A percentile compares a stretch with the other conserved stretches of the same genome.
These are phyloP conservation scores for Leccinum boreale DNA, from an alignment of 768 basidiomycete species.

Conservation along the genomic window DNA sequence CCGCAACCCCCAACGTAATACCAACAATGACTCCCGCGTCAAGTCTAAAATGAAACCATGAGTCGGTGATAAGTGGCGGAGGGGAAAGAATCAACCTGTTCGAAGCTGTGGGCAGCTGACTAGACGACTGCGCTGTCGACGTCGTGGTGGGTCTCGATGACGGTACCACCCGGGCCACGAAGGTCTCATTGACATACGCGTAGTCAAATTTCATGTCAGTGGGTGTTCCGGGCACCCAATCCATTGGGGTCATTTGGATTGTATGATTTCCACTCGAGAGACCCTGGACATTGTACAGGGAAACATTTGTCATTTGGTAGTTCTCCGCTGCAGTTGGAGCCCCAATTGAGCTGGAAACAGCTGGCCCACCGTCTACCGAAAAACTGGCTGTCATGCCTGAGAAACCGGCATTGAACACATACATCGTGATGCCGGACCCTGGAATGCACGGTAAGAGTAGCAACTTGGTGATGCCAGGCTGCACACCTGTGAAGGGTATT, in stretches of 20 bases:
- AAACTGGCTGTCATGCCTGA: slow-evolving; percentile 11
- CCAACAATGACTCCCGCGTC: slow-evolving; percentile 4
- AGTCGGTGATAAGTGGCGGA: not conserved
- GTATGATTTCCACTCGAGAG: slow-evolving; percentile 16
- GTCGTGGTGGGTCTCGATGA: too few species aligned
- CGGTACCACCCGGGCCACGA: slow-evolving; percentile 1
- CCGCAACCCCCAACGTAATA: slow-evolving; percentile 10
- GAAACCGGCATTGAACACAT: too few species aligned
- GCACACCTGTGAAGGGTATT: slow-evolving; percentile 21
- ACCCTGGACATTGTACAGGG: slow-evolving; percentile 16
- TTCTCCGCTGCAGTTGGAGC: not conserved
- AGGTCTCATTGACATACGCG: slow-evolving; percentile 23
- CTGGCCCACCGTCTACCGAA: slow-evolving; percentile 12
- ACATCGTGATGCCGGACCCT: too few species aligned
- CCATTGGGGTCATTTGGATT: slow-evolving; percentile 19
- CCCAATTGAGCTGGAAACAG: slow-evolving; percentile 1
- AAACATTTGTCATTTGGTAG: slow-evolving; percentile 21
- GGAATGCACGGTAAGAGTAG: too few species aligned
- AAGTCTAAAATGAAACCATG: slow-evolving; percentile 8
- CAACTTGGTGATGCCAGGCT: too few species aligned
- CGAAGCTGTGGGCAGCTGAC: not conserved
- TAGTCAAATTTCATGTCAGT: slow-evolving; percentile 29
- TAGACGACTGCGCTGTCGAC: too few species aligned
- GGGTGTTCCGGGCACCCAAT: slow-evolving; percentile 12
- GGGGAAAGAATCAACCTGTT: slow-evolving; percentile 8